Evolutionary conservation across 352 stramenopile genomes (phyloP).

Genomic region (Phytopythium chamaehyphon): DNA sequence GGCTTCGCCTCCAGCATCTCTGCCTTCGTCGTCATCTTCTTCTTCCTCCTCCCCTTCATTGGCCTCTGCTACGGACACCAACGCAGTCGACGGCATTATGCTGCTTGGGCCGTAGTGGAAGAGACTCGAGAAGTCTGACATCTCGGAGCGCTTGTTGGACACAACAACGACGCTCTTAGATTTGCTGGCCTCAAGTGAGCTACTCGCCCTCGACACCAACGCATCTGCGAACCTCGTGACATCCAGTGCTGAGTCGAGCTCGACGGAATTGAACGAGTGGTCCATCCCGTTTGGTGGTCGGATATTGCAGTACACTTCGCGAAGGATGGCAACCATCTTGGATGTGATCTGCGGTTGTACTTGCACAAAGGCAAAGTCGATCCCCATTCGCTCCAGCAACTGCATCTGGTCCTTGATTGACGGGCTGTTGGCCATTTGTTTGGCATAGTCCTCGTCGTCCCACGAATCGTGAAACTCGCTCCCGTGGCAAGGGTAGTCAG

Average conservation of each 20-base stretch:
- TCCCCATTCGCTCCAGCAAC: slow-evolving; percentile 15
- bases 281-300: slow-evolving; percentile 8
- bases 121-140: neutral
- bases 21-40: neutral
- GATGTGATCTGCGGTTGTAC: slow-evolving; percentile 14
- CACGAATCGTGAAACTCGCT: slow-evolving; percentile 16
- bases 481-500: slow-evolving; percentile 31
- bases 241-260: slow-evolving; percentile 11
- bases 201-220: slow-evolving; percentile 15
- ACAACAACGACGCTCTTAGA: slow-evolving; percentile 16
- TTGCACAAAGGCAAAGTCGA: slow-evolving; percentile 44
- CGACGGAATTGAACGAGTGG: slow-evolving; percentile 17
- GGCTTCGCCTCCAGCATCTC: too few species aligned
- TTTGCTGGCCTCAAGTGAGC: slow-evolving; percentile 20
- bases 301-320: slow-evolving; percentile 14
- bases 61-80: neutral
- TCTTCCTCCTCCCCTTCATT: neutral
- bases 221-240: slow-evolving; percentile 13
- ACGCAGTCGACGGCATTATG: neutral
- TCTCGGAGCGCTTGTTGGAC: slow-evolving; percentile 1
- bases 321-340: slow-evolving; percentile 30
- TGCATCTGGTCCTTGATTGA: slow-evolving; percentile 32
- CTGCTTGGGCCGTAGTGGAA: neutral
- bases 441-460: slow-evolving; percentile 8
- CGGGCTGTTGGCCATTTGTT: slow-evolving; percentile 20